Evolutionary conservation across 306 rosid species (phyloP).

Genomic region (Vigna radiata): DNA sequence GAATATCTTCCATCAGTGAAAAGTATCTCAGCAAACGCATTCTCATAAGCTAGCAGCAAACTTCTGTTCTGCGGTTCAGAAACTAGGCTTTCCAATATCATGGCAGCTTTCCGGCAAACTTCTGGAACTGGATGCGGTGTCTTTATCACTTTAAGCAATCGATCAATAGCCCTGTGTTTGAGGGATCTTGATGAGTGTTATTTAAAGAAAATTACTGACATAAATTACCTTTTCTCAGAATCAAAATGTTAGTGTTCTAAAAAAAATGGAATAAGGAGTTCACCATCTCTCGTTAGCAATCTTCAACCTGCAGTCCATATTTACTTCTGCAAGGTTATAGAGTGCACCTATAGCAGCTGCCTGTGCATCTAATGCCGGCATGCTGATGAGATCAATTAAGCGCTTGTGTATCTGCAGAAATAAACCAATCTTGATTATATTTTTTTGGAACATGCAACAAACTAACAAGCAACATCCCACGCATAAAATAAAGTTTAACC

Average conservation of each 20-base stretch:
- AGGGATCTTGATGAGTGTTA: not conserved
- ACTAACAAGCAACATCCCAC: constrained; percentile 18
- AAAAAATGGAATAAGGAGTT: constrained; percentile 19
- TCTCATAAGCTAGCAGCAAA: constrained; percentile 83
- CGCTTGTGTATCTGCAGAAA: constrained; percentile 86
- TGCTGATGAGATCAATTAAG: constrained; percentile 85
- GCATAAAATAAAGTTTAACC: constrained; percentile 56
- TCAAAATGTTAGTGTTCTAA: not conserved
- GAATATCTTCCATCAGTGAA: constrained; percentile 80
- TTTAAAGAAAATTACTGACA: not conserved
- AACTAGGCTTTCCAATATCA: constrained; percentile 92
- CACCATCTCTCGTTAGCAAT: constrained; percentile 97
- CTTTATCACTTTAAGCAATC: constrained; percentile 85
- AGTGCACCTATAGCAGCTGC: constrained; percentile 98
- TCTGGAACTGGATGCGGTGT: constrained; percentile 90
- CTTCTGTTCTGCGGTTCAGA: constrained; percentile 93
- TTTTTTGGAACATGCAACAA: not conserved
- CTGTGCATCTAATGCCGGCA: constrained; percentile 88
- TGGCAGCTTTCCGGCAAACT: constrained; percentile 94
- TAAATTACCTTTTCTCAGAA: constrained; percentile 18
- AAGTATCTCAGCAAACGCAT: constrained; percentile 91
- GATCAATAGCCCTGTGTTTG: constrained; percentile 86
- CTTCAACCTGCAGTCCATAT: constrained; percentile 96
- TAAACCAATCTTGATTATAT: constrained; percentile 32
- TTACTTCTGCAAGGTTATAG: constrained; percentile 97